Evolutionary conservation across 2,329 filamentous ascomycete species (phyloP), one percentile per base, ranked within the genome.

Genomic region (Hypoxylon sp.): DNA sequence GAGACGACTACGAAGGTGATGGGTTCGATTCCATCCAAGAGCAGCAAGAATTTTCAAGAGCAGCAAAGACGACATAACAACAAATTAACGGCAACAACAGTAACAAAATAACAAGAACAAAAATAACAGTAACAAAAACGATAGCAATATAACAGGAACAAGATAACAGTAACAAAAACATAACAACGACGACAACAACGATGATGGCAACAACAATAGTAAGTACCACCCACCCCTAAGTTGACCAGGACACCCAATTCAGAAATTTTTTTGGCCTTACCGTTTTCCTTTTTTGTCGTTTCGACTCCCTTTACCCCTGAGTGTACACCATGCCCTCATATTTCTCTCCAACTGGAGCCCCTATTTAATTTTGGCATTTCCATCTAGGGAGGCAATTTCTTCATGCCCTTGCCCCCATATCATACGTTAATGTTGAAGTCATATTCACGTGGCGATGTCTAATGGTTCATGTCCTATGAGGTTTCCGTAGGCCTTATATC

Each of bases 201-300:
- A 30, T 9, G 6, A 7, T 9, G 28, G 3, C 28, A 19, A 32
- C 25, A 32, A 14, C 14, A 52, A 45, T 5, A 10, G 58, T 60
- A 23, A 62, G 43, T 56, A 56, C 30, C 2, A 23, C 14, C 43
- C 25, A 13, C 30, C 50, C 49, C 10, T 38, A 5, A 28, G 36
- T 28, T 36, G 19, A 30, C 38, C 32, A 49, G 43, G 60, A 19
- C 50, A 56, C 43, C 38, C 49, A 36, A 28, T 53, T 48, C n/a
- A 28, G 11, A 38, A 10, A 36, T 41, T 52, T 34, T 25, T 11
- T 25, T 6, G 9, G 7, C 32, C 17, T 19, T 30, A 23, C 17
- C 17, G 19, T 28, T 6, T 13, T n/a, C 17, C 23, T 25, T 14
- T 41, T n/a, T 3, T 17, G 4, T 21, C 6, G 34, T 5, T n/a